Evolutionary conservation across 2,329 filamentous ascomycete species (phyloP).

Genomic region (Parastagonospora nodorum): DNA sequence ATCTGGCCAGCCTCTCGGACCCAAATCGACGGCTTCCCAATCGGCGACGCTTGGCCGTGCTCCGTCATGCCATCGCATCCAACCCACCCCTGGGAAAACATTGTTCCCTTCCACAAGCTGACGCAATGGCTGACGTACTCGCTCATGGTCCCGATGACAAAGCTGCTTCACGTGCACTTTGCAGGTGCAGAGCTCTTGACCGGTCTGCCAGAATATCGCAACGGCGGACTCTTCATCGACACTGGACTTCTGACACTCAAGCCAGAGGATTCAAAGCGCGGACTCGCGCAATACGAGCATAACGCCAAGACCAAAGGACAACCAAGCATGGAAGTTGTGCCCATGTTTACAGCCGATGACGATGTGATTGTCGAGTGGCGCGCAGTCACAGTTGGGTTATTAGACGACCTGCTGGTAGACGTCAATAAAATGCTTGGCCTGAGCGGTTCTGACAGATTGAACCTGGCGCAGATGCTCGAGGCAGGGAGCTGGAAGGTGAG

Average conservation of each 20-base stretch:
- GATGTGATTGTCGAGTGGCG: conserved; percentile 83
- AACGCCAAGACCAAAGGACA: conserved; percentile 75
- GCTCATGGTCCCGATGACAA: conserved; percentile 88
- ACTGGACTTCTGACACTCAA: conserved; percentile 81
- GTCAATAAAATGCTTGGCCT: conserved; percentile 73
- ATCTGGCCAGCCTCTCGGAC: conserved; percentile 92
- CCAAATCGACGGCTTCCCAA: conserved; percentile 79
- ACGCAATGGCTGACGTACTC: conserved; percentile 96
- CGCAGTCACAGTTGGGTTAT: conserved; percentile 73
- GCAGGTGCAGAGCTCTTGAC: conserved; percentile 83
- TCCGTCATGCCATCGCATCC: conserved; percentile 78
- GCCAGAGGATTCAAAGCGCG: conserved; percentile 69
- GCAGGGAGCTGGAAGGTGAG: conserved; percentile 97
- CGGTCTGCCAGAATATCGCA: conserved; percentile 88
- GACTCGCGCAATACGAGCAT: conserved; percentile 70
- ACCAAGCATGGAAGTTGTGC: conserved; percentile 74
- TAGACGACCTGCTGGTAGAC: conserved; percentile 72
- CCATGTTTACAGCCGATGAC: conserved; percentile 73
- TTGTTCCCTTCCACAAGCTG: conserved; percentile 86
- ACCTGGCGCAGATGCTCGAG: conserved; percentile 86
- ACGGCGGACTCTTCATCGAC: conserved; percentile 86
- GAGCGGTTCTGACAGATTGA: conserved; percentile 71
- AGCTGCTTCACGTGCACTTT: conserved; percentile 78
- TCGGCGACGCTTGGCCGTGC: conserved; percentile 96
- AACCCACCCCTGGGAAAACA: conserved; percentile 74